Evolutionary conservation across 352 stramenopile genomes (phyloP).

Genomic region (Pythium insidiosum): DNA sequence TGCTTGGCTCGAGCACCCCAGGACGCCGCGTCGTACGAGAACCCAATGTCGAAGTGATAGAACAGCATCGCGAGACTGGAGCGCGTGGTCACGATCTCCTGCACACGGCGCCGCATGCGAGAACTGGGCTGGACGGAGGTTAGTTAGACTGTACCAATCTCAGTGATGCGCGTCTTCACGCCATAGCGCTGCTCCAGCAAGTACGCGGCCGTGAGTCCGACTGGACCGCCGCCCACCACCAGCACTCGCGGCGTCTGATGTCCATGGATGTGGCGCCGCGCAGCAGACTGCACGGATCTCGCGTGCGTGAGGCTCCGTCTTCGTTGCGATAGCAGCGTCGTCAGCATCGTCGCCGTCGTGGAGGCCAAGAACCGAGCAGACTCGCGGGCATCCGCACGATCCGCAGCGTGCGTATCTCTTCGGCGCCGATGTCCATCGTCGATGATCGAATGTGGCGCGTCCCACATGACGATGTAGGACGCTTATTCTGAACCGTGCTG

Average conservation of each 20-base stretch:
- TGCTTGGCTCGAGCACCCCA: slow-evolving; percentile 36
- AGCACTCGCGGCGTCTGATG: slow-evolving; percentile 31
- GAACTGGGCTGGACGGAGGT: slow-evolving; percentile 51
- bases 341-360: no score
- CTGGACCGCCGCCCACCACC: slow-evolving; percentile 64
- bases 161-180: slow-evolving; percentile 59
- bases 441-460: no score
- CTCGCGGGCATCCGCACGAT: no score
- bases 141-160: no score
- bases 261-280: slow-evolving; percentile 1
- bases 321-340: no score
- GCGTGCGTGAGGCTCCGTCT: no score
- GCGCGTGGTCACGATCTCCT: slow-evolving; percentile 43
- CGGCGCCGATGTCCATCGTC: no score
- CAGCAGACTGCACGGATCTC: neutral
- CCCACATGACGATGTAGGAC: no score
- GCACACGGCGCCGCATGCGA: slow-evolving; percentile 46
- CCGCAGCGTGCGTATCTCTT: slow-evolving; percentile 27
- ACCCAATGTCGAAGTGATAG: slow-evolving; percentile 83
- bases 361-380: no score
- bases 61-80: slow-evolving; percentile 78
- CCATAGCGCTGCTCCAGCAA: slow-evolving; percentile 67
- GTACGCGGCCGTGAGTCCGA: slow-evolving; percentile 56
- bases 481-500: no score
- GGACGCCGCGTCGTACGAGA: slow-evolving; percentile 48